Conservation (phyloP, 257 asterid species). For the Anisodus tanguticus region DNA sequence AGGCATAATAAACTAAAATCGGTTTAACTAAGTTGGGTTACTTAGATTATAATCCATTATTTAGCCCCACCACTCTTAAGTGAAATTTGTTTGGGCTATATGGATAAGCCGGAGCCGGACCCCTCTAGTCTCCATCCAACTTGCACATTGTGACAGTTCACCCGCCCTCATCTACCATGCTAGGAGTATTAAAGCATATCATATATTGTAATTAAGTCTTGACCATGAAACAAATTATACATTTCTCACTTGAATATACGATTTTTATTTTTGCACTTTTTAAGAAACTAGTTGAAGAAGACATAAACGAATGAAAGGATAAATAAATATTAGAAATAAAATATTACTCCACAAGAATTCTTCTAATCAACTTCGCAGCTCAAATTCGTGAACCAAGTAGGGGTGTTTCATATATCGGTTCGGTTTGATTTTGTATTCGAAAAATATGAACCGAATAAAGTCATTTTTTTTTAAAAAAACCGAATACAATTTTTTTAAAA, state of each 20-base stretch:
- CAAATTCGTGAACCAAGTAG: not conserved
- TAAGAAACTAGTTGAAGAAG: not conserved
- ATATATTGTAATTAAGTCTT: not conserved
- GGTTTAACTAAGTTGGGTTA: not conserved
- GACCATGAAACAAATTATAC: not conserved
- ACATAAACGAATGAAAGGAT: not conserved
- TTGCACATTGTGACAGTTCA: not conserved
- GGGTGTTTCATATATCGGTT: not conserved
- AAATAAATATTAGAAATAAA: too few species aligned
- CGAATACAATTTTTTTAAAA: too few species aligned
- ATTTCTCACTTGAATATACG: not conserved
- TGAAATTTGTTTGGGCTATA: not conserved
- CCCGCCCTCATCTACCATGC: not conserved
- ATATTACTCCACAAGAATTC: not conserved
- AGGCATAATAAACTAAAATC: not conserved
- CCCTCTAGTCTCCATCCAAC: not conserved
- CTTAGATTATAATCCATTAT: not conserved
- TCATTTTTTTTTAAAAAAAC: too few species aligned
- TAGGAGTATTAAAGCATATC: not conserved
- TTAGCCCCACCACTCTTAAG: not conserved
- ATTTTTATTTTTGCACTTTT: not conserved
- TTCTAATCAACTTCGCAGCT: not conserved
- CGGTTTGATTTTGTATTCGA: too few species aligned
- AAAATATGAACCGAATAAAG: too few species aligned
- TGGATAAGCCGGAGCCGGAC: not conserved